Conservation (phyloP, 164 flowering plant genomes). For the Dillenia suffruticosa region DNA sequence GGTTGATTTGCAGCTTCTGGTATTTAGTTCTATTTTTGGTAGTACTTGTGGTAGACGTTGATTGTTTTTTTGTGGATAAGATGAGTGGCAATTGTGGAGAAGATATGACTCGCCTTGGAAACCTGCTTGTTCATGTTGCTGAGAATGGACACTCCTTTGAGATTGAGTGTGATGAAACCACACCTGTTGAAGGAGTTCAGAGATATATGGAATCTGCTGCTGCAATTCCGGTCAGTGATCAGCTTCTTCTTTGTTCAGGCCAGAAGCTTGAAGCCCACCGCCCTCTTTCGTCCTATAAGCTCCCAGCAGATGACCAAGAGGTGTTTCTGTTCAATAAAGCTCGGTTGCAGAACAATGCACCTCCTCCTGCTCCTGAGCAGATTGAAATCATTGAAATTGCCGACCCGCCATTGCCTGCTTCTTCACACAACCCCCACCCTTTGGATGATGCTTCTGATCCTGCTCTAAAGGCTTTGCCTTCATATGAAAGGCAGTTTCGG, state of each 20-base stretch:
- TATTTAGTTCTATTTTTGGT: constrained; percentile 1
- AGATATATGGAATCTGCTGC: constrained; percentile 51
- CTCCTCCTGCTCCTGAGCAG: constrained; percentile 56
- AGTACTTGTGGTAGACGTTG: constrained; percentile 14
- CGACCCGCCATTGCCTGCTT: constrained; percentile 53
- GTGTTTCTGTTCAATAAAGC: constrained; percentile 74
- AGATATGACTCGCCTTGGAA: constrained; percentile 39
- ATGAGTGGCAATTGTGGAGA: constrained; percentile 63
- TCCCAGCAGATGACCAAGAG: constrained; percentile 67
- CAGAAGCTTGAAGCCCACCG: constrained; percentile 70
- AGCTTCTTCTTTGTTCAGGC: constrained; percentile 77
- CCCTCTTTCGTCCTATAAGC: constrained; percentile 68
- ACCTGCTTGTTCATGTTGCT: constrained; percentile 72
- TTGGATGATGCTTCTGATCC: constrained; percentile 91
- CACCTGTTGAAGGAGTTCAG: constrained; percentile 68
- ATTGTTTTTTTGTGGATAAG: constrained; percentile 17
- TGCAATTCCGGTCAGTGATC: constrained; percentile 57
- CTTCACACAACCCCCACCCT: constrained; percentile 62
- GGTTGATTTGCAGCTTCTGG: constrained; percentile 5
- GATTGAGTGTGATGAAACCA: constrained; percentile 66
- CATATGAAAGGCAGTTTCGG: constrained; percentile 84
- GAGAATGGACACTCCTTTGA: constrained; percentile 85
- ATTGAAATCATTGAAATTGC: constrained; percentile 40
- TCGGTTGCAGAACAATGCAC: constrained; percentile 54
- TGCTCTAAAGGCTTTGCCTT: constrained; percentile 92